Evolutionary conservation across 768 basidiomycete species (phyloP).

Genomic region (Paxillus ammoniavirescens): DNA sequence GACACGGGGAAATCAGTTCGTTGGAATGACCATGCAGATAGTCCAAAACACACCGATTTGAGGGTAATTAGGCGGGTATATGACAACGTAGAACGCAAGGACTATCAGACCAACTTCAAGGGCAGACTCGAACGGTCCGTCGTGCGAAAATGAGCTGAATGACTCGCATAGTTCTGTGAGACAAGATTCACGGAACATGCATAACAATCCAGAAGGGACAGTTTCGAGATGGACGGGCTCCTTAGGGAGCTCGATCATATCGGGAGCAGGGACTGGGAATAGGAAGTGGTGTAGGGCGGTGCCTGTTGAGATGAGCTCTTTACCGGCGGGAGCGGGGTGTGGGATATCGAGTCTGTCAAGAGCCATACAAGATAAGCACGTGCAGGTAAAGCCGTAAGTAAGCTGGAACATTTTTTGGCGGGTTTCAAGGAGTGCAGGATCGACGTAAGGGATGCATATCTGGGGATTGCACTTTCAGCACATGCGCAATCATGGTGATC

Average conservation of each 20-base stretch:
- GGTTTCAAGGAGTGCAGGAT: conserved; percentile 67
- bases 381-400: conserved; percentile 69
- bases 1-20: background rate
- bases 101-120: conserved; percentile 53
- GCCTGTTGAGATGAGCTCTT: conserved; percentile 13
- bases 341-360: conserved; percentile 38
- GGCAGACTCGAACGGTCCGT: conserved; percentile 53
- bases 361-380: conserved; percentile 55
- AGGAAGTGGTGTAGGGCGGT: conserved; percentile 41
- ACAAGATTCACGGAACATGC: conserved; percentile 56
- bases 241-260: conserved; percentile 22
- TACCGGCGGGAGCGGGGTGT: conserved; percentile 35
- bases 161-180: conserved; percentile 55
- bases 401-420: conserved; percentile 56
- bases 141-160: conserved; percentile 72
- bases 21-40: background rate
- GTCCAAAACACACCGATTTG: conserved; percentile 59
- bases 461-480: conserved; percentile 25
- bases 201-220: conserved; percentile 41
- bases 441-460: conserved; percentile 76
- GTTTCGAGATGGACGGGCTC: conserved; percentile 23
- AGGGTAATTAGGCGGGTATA: conserved; percentile 80
- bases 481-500: background rate
- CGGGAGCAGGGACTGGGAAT: conserved; percentile 27
- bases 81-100: conserved; percentile 61